phyloP scores from a whole-genome alignment of 2,329 filamentous ascomycete species.

The Talaromyces sp. region DNA sequence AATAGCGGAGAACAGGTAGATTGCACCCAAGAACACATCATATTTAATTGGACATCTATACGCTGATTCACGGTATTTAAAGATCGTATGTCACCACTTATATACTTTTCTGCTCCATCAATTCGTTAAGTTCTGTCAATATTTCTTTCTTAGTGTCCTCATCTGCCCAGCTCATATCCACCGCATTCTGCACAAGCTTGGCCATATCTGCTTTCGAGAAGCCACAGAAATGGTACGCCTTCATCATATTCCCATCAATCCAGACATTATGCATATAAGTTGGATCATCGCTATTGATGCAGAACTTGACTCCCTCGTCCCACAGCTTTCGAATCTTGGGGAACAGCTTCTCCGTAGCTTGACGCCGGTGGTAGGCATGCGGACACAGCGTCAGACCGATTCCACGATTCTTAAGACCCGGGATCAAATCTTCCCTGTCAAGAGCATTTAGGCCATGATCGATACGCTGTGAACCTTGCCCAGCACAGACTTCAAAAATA shows the following conservation, averaged over 20 bases:
- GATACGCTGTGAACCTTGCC: constrained; percentile 29
- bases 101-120: background rate
- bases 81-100: no score
- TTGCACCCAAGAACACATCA: no score
- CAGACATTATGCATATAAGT: constrained; percentile 47
- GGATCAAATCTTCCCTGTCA: constrained; percentile 28
- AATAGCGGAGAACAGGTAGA: no score
- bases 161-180: constrained; percentile 45
- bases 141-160: constrained; percentile 28
- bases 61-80: background rate
- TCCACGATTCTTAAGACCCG: constrained; percentile 22
- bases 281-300: constrained; percentile 46
- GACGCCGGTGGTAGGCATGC: constrained; percentile 34
- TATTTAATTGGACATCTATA: no score
- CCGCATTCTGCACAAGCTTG: constrained; percentile 34
- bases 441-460: constrained; percentile 40
- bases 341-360: constrained; percentile 39
- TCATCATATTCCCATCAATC: constrained; percentile 44
- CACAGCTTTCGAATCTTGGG: constrained; percentile 40
- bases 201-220: constrained; percentile 41
- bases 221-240: constrained; percentile 36
- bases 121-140: constrained; percentile 11
- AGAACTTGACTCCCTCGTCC: constrained; percentile 42
- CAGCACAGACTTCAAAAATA: constrained; percentile 24
- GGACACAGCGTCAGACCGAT: constrained; percentile 40